Conservation (phyloP, 805 yeast species). For the Brettanomyces anomalus region DNA sequence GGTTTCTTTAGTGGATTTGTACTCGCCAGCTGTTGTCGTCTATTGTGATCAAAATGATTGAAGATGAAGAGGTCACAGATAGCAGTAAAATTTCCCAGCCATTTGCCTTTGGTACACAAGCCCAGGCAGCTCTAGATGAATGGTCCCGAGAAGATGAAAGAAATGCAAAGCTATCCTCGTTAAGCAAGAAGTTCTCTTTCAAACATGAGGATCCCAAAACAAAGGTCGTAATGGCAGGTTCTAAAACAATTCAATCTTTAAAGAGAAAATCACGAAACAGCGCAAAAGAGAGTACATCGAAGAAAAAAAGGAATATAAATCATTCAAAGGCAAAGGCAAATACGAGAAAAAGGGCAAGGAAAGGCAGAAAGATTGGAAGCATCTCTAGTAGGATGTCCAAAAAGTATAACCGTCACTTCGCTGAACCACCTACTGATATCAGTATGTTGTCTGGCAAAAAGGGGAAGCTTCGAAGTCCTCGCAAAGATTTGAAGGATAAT, state of each 20-base stretch:
- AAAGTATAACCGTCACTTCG: neutral
- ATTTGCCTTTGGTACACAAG: slow-evolving; percentile 10
- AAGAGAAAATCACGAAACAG: neutral
- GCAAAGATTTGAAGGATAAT: neutral
- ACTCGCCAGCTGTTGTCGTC: no score
- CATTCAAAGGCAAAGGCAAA: neutral
- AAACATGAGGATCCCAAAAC: neutral
- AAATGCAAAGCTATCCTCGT: neutral
- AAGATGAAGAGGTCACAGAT: no score
- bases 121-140: slow-evolving; percentile 9
- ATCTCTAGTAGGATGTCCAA: slow-evolving; percentile 5
- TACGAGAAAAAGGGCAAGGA: slow-evolving; percentile 1
- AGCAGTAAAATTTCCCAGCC: neutral
- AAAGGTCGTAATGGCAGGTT: neutral
- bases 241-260: neutral
- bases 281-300: neutral
- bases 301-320: neutral
- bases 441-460: slow-evolving; percentile 1
- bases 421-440: neutral
- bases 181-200: neutral
- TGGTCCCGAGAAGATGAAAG: neutral
- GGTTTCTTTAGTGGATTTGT: no score
- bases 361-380: slow-evolving; percentile 1
- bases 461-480: slow-evolving; percentile 1
- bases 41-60: no score